Base-by-base conservation (phyloP, 108 stramenopile genomes). In the Craspedostauros australis region DNA sequence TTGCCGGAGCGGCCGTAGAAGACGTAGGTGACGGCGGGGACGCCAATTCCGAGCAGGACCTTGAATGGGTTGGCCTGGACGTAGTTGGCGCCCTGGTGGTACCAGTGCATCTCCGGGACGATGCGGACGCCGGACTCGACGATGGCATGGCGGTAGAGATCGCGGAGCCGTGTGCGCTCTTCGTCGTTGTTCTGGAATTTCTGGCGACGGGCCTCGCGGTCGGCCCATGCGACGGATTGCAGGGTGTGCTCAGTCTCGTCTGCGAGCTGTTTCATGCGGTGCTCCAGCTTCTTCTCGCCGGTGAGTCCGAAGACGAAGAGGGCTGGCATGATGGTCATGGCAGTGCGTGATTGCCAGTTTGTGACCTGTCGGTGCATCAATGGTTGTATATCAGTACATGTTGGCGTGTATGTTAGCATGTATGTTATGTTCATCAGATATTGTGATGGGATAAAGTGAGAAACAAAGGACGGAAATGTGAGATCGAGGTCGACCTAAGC, bases 51-150 rank as follows among this genome's bases (percentile, higher is more conserved):
- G 2, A 67, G 66, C 31, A 91, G 66, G 25, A 79, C 68, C 54
- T 84, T 84, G 60, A 91, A 80, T 9, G 89, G 89, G 57, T 86
- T 81, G 34, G 66, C 73, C 41, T 84, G 76, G 53, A 79, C 79
- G 54, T 72, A 91, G 42, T 91, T 91, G 24, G 82, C 82, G 9
- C 66, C 43, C n/a, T 67, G 55, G 41, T 91, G 89, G 51, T 82
- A 67, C 0, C 64, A 5, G 6, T 47, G 50, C 5, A 87, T 48
- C 3, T 57, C 45, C 21, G 80, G 72, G n/a, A 91, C 79, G 29
- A 91, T 70, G 11, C 80, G 64, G 7, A 91, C 79, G 2, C 85
- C 82, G 3, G 79, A 78, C 16, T 73, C 62, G 3, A 73, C 33
- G 0, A 91, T 70, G 40, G 72, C 63, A 50, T 79, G 39, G 21